Percentiles rank a stretch among this genome's conserved stretches.
Conservation (phyloP, 768 basidiomycete genomes). For the Gautieria morchelliformis region DNA sequence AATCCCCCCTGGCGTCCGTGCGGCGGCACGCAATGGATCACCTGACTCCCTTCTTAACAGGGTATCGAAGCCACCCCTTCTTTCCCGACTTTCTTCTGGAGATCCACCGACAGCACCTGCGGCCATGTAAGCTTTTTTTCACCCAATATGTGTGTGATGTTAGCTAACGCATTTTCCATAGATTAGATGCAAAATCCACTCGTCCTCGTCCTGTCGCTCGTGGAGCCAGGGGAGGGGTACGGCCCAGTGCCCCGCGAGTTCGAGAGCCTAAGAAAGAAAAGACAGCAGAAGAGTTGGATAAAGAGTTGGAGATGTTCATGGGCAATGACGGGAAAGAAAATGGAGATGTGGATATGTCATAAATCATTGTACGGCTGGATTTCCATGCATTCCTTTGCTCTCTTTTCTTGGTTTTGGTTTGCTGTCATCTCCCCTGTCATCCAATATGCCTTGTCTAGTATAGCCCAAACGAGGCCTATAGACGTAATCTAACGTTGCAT, state of each 20-base stretch:
- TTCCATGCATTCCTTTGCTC: neutral
- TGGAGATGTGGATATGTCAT: constrained; percentile 49
- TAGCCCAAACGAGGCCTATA: too few relatives aligned
- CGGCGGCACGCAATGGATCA: constrained; percentile 29
- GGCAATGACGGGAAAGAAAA: constrained; percentile 23
- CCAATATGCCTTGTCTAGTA: neutral
- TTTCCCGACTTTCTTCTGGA: constrained; percentile 34
- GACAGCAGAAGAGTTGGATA: constrained; percentile 78
- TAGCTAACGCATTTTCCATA: neutral
- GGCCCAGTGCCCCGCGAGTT: constrained; percentile 20
- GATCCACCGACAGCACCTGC: neutral
- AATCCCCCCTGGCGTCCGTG: constrained; percentile 29
- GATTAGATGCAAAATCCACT: constrained; percentile 29
- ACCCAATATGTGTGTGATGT: neutral
- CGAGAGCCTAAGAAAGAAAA: constrained; percentile 41
- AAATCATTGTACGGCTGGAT: neutral
- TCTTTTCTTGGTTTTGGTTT: neutral
- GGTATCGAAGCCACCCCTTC: constrained; percentile 65
- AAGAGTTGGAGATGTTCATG: constrained; percentile 84
- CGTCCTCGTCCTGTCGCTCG: constrained; percentile 29
- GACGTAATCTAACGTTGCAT: too few relatives aligned
- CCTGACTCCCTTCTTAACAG: constrained; percentile 62
- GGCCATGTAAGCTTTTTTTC: constrained; percentile 31
- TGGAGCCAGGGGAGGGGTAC: constrained; percentile 23
- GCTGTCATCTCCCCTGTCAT: neutral